These are phyloP conservation scores for Sambucus nigra DNA, from an alignment of 129 eudicot genomes.

Conservation along the genomic window DNA sequence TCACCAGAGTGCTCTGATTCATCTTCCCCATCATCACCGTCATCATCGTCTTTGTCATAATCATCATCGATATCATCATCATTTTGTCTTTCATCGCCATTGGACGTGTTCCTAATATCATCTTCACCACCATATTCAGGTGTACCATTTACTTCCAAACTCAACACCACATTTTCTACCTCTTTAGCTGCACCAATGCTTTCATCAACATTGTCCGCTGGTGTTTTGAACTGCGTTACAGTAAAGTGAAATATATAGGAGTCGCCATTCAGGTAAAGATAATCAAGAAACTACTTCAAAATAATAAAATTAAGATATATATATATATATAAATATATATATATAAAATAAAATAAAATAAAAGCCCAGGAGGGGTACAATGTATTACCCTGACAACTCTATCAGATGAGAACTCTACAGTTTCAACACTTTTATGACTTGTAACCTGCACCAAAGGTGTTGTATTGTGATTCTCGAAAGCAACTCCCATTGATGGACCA, in stretches of 20 bases:
- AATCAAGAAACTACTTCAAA: background rate
- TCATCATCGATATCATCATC: constrained; percentile 15
- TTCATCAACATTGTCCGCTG: constrained; percentile 24
- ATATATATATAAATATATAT: background rate
- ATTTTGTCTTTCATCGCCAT: constrained; percentile 17
- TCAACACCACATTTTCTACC: constrained; percentile 22
- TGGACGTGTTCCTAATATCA: constrained; percentile 24
- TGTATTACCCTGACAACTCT: constrained; percentile 35
- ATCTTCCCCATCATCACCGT: constrained; percentile 16
- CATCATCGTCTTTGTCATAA: constrained; percentile 16
- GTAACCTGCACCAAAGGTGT: constrained; percentile 31
- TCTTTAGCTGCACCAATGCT: constrained; percentile 19
- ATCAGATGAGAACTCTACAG: constrained; percentile 22
- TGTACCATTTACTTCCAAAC: constrained; percentile 40
- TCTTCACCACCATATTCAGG: constrained; percentile 26
- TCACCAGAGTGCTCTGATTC: constrained; percentile 49
- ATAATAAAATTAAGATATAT: too few species aligned
- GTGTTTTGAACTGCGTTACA: constrained; percentile 35
- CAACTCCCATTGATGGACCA: constrained; percentile 16
- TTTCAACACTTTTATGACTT: constrained; percentile 33
- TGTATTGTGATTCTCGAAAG: constrained; percentile 22
- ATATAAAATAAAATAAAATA: background rate
- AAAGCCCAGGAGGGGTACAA: background rate
- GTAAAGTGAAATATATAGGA: background rate
- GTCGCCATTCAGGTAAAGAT: background rate